Percentiles rank a stretch among this genome's conserved stretches.
These are phyloP conservation scores for Daphne laureola DNA, from an alignment of 441 rosid species.

Conservation along the genomic window DNA sequence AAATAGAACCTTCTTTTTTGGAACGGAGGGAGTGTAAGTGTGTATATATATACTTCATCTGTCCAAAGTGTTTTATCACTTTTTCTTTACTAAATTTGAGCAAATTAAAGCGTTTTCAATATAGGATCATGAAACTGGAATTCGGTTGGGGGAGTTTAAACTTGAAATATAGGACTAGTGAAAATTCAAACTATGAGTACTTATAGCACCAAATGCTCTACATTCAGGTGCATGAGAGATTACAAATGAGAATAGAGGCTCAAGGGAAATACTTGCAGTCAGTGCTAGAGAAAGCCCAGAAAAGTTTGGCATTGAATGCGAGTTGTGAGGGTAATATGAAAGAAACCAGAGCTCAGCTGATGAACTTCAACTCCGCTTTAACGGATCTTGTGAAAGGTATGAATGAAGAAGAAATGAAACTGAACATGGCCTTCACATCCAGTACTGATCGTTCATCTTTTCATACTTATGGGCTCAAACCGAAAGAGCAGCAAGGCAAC, in stretches of 20 bases:
- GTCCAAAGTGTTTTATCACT: no score
- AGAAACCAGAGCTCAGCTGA: slow-evolving; percentile 25
- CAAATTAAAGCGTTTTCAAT: background rate
- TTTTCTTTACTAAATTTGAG: background rate
- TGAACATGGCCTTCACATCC: slow-evolving; percentile 6
- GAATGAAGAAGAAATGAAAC: slow-evolving; percentile 21
- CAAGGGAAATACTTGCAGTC: slow-evolving; percentile 61
- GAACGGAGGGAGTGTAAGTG: no score
- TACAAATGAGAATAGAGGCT: slow-evolving; percentile 64
- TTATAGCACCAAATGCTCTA: no score
- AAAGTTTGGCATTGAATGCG: slow-evolving; percentile 28
- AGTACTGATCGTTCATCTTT: slow-evolving; percentile 22
- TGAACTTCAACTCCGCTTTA: slow-evolving; percentile 40
- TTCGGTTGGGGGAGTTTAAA: background rate
- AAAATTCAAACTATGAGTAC: no score
- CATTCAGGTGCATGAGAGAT: slow-evolving; percentile 44
- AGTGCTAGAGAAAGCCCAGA: slow-evolving; percentile 59
- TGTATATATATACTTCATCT: no score
- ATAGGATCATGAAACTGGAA: background rate
- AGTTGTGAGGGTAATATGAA: slow-evolving; percentile 19
- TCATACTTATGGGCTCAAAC: slow-evolving; percentile 17
- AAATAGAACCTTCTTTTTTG: no score
- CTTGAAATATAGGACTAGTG: no score
- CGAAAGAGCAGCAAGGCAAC: slow-evolving; percentile 10
- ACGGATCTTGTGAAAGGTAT: slow-evolving; percentile 26